Conservation (phyloP, 176 grass and related monocot genomes). For the Saccharum officinarum region DNA sequence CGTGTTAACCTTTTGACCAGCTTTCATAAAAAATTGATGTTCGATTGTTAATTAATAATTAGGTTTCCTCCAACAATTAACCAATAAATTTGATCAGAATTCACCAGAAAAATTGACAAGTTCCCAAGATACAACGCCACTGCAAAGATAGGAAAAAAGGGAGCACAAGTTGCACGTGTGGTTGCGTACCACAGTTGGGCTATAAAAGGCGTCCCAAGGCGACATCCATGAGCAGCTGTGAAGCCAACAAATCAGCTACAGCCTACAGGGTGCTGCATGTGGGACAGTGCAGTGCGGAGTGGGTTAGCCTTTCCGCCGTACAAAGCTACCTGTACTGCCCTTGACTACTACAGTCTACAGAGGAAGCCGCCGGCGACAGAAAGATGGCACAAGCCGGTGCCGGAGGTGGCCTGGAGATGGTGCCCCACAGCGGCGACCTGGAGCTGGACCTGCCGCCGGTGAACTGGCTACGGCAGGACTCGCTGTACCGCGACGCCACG, state of each 20-base stretch:
- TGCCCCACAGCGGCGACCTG: constrained; percentile 14
- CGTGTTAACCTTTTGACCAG: background rate
- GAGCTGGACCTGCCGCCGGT: constrained; percentile 17
- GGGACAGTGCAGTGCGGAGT: background rate
- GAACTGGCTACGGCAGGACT: constrained; percentile 46
- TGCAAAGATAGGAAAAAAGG: background rate
- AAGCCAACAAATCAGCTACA: background rate
- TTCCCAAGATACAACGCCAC: background rate
- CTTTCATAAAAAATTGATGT: background rate
- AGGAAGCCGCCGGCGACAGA: background rate
- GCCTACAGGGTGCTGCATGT: background rate
- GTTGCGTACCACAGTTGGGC: background rate
- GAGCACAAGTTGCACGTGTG: background rate
- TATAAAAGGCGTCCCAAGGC: constrained; percentile 16
- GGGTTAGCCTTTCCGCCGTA: background rate
- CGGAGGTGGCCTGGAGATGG: constrained; percentile 23
- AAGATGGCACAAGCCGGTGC: background rate
- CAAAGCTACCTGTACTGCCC: background rate
- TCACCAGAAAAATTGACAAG: background rate
- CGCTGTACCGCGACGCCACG: constrained; percentile 48
- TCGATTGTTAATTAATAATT: background rate
- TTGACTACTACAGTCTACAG: background rate
- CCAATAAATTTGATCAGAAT: background rate
- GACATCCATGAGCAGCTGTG: background rate
- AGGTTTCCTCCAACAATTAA: background rate